Evolutionary conservation across 352 stramenopile species (phyloP), one percentile per base, ranked within the genome.

Genomic region (Pythium periplocum): DNA sequence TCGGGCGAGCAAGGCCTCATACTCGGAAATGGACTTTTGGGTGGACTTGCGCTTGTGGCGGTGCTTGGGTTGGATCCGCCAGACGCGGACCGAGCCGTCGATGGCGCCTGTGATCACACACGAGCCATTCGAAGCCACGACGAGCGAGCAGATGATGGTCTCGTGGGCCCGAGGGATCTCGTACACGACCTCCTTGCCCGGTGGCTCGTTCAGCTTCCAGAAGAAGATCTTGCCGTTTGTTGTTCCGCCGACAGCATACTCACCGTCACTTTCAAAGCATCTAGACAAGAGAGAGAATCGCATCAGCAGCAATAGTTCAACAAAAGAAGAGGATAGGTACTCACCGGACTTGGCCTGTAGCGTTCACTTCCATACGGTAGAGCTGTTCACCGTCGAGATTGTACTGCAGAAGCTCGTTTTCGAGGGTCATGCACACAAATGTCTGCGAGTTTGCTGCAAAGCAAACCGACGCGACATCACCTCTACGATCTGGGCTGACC

Each of bases 181-280:
- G 44, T 73, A 87, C 7, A 88, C 57, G n/a, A 82, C 42, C 33
- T 83, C 73, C 1, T 66, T 69, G 6, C 69, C 78, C 37, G 46
- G 32, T 6, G 56, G 40, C 5, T 75, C 61, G 44, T 78, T 67
- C 12, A 90, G 46, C 48, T 85, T 82, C 82, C 79, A 90, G 53
- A 90, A 87, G 12, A 87, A 66, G 32, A 89, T 53, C 31, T 68
- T 70, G 12, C 78, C 82, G 33, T 73, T 72, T 1, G 75, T 83
- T 4, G 77, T 88, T 12, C 82, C 77, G 4, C 78, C 81, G 3
- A 92, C 70, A 2, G 78, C 82, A 40, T 82, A 90, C 39, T 74
- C 70, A 4, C 82, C 82, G 51, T 92, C 77, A 17, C 75, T 90
- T 31, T 86, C 78, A 38, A 92, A 86, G 43, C 78, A 86, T 17